Evolutionary conservation across 257 asterid species (phyloP).

Genomic region (Solanum microdontum): DNA sequence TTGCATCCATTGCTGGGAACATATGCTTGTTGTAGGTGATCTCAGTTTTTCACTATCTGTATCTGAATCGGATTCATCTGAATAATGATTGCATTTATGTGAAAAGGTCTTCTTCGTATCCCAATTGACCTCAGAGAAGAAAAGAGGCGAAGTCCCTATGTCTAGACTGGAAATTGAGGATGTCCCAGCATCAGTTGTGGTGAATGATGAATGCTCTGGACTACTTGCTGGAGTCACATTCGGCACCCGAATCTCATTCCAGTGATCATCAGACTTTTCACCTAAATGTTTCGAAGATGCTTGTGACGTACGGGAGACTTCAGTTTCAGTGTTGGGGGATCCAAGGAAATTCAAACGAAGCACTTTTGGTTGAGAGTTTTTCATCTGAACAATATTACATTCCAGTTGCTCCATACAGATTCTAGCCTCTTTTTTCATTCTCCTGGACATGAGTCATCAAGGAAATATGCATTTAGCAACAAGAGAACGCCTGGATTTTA

Average conservation of each 20-base stretch:
- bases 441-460: constrained; percentile 17
- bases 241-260: constrained; percentile 47
- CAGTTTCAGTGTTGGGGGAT: constrained; percentile 16
- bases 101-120: constrained; percentile 27
- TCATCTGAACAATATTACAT: constrained; percentile 66
- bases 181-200: constrained; percentile 24
- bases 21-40: constrained; percentile 40
- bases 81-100: constrained; percentile 1
- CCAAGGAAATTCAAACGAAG: constrained; percentile 62
- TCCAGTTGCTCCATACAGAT: constrained; percentile 62
- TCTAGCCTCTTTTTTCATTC: constrained; percentile 55
- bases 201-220: constrained; percentile 43
- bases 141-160: constrained; percentile 28
- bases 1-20: constrained; percentile 45
- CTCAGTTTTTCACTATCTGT: constrained; percentile 44
- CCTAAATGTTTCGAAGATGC: constrained; percentile 3
- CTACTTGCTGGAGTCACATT: constrained; percentile 83
- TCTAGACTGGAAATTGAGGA: constrained; percentile 55
- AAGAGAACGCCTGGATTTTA: background rate
- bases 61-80: constrained; percentile 40
- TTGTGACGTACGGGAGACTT: constrained; percentile 13
- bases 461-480: background rate
- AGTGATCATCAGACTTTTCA: constrained; percentile 12
- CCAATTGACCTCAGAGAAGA: constrained; percentile 37
- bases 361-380: constrained; percentile 47